A percentile compares a stretch with the other conserved stretches of the same genome.
These are phyloP conservation scores for Primulina eburnea DNA, from an alignment of 257 asterid species.

Conservation along the genomic window DNA sequence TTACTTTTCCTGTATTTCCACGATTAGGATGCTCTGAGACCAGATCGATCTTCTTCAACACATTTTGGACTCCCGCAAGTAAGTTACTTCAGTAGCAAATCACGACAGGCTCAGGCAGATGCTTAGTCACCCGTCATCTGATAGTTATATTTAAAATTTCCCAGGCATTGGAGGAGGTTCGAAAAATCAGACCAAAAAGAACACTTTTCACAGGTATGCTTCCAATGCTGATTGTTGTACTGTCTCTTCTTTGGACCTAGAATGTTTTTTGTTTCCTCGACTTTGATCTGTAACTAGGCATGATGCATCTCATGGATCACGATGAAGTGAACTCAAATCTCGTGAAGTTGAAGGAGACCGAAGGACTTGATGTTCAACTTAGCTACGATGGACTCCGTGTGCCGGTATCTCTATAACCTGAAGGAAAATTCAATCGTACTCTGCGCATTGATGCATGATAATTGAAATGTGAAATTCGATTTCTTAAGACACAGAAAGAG, in stretches of 20 bases:
- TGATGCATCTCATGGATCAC: constrained; percentile 99
- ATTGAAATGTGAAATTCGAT: not conserved
- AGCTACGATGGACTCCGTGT: constrained; percentile 91
- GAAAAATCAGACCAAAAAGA: constrained; percentile 77
- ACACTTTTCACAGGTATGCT: constrained; percentile 84
- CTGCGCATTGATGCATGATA: not conserved
- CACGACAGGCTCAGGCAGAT: not conserved
- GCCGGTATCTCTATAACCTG: constrained; percentile 46
- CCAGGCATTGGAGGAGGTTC: constrained; percentile 91
- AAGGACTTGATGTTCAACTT: constrained; percentile 80
- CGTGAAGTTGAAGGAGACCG: constrained; percentile 58
- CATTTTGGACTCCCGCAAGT: constrained; percentile 96
- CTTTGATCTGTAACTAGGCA: constrained; percentile 41
- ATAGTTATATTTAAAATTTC: constrained; percentile 15
- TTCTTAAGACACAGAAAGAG: not conserved
- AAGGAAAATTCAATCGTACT: not conserved
- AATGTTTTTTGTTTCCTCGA: not conserved
- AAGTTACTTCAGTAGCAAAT: constrained; percentile 9
- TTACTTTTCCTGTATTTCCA: constrained; percentile 14
- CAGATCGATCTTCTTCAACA: constrained; percentile 91
- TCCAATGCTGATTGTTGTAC: constrained; percentile 3
- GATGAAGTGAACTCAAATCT: constrained; percentile 65
- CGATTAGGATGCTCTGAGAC: constrained; percentile 83
- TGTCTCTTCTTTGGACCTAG: not conserved
- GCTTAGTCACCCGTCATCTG: not conserved